Percentiles rank a stretch among this genome's conserved stretches.
phyloP scores from a whole-genome alignment of 768 basidiomycete genomes.

The Coprinellus micaceus region DNA sequence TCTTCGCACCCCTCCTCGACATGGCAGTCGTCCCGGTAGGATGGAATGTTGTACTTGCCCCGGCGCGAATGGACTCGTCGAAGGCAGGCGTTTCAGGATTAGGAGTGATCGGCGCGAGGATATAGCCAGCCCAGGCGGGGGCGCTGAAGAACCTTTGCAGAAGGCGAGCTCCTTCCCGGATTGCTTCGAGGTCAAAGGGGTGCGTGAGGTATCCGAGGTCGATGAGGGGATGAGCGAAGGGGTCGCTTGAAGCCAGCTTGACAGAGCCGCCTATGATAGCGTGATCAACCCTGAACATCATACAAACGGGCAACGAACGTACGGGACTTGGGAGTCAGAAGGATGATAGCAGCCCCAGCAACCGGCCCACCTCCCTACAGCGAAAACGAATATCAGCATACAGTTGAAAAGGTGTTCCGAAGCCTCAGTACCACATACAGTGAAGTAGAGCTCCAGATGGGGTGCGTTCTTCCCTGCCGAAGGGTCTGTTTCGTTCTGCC shows the following conservation, averaged over 20 bases:
- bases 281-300: not conserved
- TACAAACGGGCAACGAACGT: not conserved
- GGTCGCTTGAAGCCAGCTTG: conserved; percentile 11
- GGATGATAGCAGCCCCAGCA: not conserved
- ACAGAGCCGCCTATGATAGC: conserved; percentile 5
- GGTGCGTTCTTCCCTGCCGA: conserved; percentile 19
- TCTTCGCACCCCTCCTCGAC: conserved; percentile 16
- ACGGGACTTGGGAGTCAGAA: conserved; percentile 14
- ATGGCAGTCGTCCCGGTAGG: conserved; percentile 19
- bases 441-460: conserved; percentile 18
- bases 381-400: not conserved
- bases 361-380: conserved; percentile 1
- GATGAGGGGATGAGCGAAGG: conserved; percentile 10
- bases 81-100: conserved; percentile 10
- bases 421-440: not conserved
- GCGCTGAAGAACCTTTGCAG: conserved; percentile 8
- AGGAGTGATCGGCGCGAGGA: conserved; percentile 9
- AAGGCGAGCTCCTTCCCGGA: conserved; percentile 12
- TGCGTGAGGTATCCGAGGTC: conserved; percentile 8
- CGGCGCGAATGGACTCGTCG: conserved; percentile 12
- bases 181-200: conserved; percentile 9
- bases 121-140: conserved; percentile 12
- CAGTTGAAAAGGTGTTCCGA: not conserved
- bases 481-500: conserved; percentile 15
- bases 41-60: conserved; percentile 15